Evolutionary conservation across 768 basidiomycete species (phyloP).

Genomic region (Dioszegia crocea): DNA sequence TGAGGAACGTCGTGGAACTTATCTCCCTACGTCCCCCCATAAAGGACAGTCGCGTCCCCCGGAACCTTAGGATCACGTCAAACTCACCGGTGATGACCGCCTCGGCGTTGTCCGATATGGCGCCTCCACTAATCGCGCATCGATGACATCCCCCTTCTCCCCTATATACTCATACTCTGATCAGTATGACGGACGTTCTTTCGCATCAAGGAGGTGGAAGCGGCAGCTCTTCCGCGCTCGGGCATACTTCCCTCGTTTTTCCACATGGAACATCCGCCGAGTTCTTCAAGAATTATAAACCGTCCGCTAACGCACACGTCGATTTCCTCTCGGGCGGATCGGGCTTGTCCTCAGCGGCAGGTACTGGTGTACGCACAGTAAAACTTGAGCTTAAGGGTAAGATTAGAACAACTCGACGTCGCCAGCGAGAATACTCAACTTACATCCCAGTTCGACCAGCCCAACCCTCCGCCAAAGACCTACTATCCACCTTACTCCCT

Average conservation of each 20-base stretch:
- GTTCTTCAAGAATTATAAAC: conserved; percentile 27
- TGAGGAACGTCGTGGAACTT: neutral
- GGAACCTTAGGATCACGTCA: too few species aligned
- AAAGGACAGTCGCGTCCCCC: too few species aligned
- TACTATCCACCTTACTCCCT: conserved; percentile 12
- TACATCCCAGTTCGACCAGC: neutral
- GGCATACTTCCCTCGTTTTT: neutral
- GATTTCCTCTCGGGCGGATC: conserved; percentile 27
- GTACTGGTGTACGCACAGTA: conserved; percentile 8
- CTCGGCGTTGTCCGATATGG: too few species aligned
- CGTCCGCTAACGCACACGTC: conserved; percentile 32
- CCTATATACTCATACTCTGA: too few species aligned
- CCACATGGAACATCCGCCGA: neutral
- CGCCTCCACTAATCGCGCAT: too few species aligned
- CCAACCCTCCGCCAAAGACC: conserved; percentile 14
- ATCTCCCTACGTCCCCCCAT: too few species aligned
- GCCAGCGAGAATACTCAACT: neutral
- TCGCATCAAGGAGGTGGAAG: too few species aligned
- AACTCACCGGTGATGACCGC: too few species aligned
- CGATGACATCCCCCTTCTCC: too few species aligned
- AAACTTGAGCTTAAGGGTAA: conserved; percentile 13
- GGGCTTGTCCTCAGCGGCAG: neutral
- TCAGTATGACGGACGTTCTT: too few species aligned
- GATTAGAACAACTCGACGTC: neutral
- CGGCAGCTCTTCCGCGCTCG: too few species aligned